These are phyloP conservation scores for Crucibulum laeve DNA, from an alignment of 768 basidiomycete genomes.

Conservation along the genomic window DNA sequence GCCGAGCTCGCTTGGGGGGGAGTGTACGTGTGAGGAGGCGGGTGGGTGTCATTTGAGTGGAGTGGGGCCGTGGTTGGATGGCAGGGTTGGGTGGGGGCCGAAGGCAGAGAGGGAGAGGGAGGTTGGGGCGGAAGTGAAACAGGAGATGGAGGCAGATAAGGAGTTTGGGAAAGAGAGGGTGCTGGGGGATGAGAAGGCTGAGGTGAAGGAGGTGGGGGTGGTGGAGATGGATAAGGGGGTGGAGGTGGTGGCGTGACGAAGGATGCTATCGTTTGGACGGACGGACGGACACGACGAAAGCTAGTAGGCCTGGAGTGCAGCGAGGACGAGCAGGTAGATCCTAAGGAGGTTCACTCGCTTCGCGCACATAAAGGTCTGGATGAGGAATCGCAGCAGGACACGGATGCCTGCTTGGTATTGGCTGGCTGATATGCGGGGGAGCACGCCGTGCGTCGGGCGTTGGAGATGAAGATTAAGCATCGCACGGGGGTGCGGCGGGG, in stretches of 20 bases:
- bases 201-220: neutral
- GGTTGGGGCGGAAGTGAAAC: neutral
- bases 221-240: neutral
- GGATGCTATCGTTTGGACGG: too few relatives aligned
- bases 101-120: conserved; percentile 16
- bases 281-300: too few relatives aligned
- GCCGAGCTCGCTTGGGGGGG: conserved; percentile 58
- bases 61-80: conserved; percentile 71
- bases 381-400: conserved; percentile 18
- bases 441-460: too few relatives aligned
- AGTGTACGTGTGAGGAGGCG: conserved; percentile 50
- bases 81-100: conserved; percentile 46
- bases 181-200: conserved; percentile 3
- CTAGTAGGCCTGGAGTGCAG: conserved; percentile 5
- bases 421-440: neutral
- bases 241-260: neutral
- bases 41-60: conserved; percentile 61
- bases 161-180: neutral
- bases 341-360: conserved; percentile 20
- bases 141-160: neutral
- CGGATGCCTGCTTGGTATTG: conserved; percentile 1
- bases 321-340: conserved; percentile 18
- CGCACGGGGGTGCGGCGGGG: too few relatives aligned
- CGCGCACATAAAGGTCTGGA: conserved; percentile 22
- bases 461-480: too few relatives aligned